Base-by-base conservation (phyloP, 2,329 filamentous ascomycete species). In the Fusarium sp. region DNA sequence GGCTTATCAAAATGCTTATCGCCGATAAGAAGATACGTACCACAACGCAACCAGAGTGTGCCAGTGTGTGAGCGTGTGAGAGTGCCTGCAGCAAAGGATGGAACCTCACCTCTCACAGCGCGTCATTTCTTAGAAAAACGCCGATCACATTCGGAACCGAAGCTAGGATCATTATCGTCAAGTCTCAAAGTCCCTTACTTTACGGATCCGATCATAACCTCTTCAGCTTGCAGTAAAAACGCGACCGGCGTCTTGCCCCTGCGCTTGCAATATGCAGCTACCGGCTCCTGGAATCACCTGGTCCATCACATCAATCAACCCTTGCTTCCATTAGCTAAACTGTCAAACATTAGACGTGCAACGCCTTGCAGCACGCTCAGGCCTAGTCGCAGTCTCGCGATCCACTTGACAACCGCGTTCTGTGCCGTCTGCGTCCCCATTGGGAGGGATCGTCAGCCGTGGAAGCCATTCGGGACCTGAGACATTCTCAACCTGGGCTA, bases 321-420 rank as follows among this genome's bases (percentile, higher is more conserved):
- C 74, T 77, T 78, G 67, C 76, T 70, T 54, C 47, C 47, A 54
- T 54, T 71, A 58, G 61, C 56, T 64, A 70, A 62, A 42, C 68
- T 67, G 65, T 71, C 58, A 66, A 66, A 65, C 24, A 71, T 38
- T 31, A 54, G 42, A 54, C 18, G 24, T 54, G 18, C 52, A 37
- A 38, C 71, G 75, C 76, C 75, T 77, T 76, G 76, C 76, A 78
- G 76, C 62, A 67, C 64, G 60, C 64, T 64, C 62, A 73, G 67
- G 40, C 71, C 65, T 61, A 64, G 63, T 45, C 38, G 22, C 54
- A 64, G 65, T 74, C 72, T 45, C 38, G 37, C 42, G 66, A 67
- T 74, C 72, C 69, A 77, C 72, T 34, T 37, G 35, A 60, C 54
- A 40, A 38, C 47, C 27, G 63, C 31, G 31, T 38, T 66, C 31